Evolutionary conservation across 2,329 filamentous ascomycete genomes (phyloP), one percentile per base, ranked within the genome.

Genomic region (Fusarium humuli): DNA sequence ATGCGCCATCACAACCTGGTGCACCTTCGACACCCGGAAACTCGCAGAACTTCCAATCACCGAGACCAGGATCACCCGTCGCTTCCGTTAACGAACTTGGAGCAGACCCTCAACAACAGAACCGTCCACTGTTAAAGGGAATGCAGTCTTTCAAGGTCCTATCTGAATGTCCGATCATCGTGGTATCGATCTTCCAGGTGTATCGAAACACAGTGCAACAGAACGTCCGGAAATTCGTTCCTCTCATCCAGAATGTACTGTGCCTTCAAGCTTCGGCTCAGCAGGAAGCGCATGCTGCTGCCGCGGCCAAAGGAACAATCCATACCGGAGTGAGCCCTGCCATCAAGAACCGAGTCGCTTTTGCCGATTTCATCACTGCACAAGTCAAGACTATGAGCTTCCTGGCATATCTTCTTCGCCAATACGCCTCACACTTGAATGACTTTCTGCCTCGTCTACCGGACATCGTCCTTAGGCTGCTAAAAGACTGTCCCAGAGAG

Each of bases 351-450:
- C 87, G 94, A 61, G 92, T 92, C 14, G 95, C 94, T 1, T 99
- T 98, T 82, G 96, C 95, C 37, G 97, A 99, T 75, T 97, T 98
- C 72, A 97, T 99, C 70, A 98, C 94, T 0, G 94, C 95, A 2
- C 97, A 99, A 79, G 96, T 99, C 18, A 98, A 99, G 84, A 98
- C 95, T 0, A 98, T 99, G 95, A 98, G 94, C 76, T 99, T 99
- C 76, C 80, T 99, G 72, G 97, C 97, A 2, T 99, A 98, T 77
- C 83, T 99, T 1, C 86, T 99, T 14, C 86, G 96, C 45, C 92
- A 97, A 49, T 97, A 98, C 79, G 90, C 94, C 4, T 91, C 92
- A 61, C 92, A 97, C 71, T 83, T 99, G 12, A 89, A 90, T 13
- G 96, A 99, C 73, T 98, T 99, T 74, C 83, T 99, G 29, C 91